A percentile compares a stretch with the other conserved stretches of the same genome.
These are phyloP conservation scores for Aphanomyces stellatus DNA, from an alignment of 352 stramenopile genomes.

Conservation along the genomic window DNA sequence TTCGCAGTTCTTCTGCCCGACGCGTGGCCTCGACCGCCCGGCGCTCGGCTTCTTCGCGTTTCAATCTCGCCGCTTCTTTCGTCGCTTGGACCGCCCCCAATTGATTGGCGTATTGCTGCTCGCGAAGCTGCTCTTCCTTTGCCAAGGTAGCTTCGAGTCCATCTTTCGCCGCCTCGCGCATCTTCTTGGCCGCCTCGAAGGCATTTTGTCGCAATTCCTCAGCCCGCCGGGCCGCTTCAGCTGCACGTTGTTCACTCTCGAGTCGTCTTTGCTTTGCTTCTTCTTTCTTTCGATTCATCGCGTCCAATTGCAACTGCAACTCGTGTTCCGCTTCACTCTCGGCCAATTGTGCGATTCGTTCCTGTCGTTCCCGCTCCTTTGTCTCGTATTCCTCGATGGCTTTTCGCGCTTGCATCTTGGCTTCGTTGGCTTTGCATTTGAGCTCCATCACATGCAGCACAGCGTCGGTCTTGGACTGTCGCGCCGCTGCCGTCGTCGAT, in stretches of 20 bases:
- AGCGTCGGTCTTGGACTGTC: slow-evolving; percentile 43
- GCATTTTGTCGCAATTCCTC: slow-evolving; percentile 53
- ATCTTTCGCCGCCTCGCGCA: slow-evolving; percentile 48
- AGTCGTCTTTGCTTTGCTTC: slow-evolving; percentile 51
- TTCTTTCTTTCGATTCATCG: slow-evolving; percentile 48
- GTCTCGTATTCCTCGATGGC: slow-evolving; percentile 51
- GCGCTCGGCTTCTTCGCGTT: slow-evolving; percentile 1
- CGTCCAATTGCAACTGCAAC: slow-evolving; percentile 35
- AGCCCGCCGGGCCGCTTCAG: slow-evolving; percentile 45
- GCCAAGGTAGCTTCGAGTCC: slow-evolving; percentile 59
- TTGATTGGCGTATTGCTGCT: slow-evolving; percentile 31
- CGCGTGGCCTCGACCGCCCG: not conserved
- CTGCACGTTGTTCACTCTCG: slow-evolving; percentile 56
- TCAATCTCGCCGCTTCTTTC: slow-evolving; percentile 28
- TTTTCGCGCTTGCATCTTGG: slow-evolving; percentile 51
- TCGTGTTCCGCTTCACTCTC: slow-evolving; percentile 31
- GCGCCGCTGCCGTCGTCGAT: slow-evolving; percentile 32
- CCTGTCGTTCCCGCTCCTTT: slow-evolving; percentile 44
- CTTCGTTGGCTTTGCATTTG: slow-evolving; percentile 47
- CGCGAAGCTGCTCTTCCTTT: slow-evolving; percentile 47
- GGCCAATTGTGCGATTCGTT: slow-evolving; percentile 44
- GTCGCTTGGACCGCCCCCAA: slow-evolving; percentile 43
- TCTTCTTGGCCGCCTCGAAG: slow-evolving; percentile 53
- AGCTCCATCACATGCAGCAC: slow-evolving; percentile 71
- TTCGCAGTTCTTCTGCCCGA: not conserved